Conservation (phyloP, 768 basidiomycete genomes). For the Podaxis sp. region DNA sequence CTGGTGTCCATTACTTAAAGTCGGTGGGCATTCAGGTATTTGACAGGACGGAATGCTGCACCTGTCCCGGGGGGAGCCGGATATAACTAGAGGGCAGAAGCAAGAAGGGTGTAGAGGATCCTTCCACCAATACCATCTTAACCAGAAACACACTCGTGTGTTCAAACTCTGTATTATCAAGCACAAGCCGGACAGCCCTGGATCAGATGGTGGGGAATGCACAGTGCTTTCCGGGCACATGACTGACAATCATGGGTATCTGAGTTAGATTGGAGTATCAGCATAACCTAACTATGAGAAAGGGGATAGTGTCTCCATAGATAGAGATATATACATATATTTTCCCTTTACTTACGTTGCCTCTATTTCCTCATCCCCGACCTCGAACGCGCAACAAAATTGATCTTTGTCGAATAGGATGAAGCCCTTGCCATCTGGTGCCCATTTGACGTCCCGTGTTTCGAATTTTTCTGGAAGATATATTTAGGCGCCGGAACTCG, state of each 20-base stretch:
- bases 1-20: not conserved
- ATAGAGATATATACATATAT: not conserved
- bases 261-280: conserved; percentile 13
- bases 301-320: not conserved
- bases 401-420: conserved; percentile 72
- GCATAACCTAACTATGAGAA: not conserved
- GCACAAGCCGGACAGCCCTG: not conserved
- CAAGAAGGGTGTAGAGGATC: not conserved
- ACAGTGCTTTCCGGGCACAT: not conserved
- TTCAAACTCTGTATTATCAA: not conserved
- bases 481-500: not conserved
- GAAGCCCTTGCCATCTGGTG: conserved; percentile 84
- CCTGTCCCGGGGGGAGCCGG: not conserved
- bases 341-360: not conserved
- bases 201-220: not conserved
- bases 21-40: not conserved
- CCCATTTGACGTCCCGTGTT: conserved; percentile 70
- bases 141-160: not conserved
- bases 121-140: not conserved
- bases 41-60: not conserved
- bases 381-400: conserved; percentile 88
- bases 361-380: conserved; percentile 42
- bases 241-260: conserved; percentile 19
- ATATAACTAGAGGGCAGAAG: not conserved
- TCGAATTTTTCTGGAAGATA: conserved; percentile 63